Conservation (phyloP, 2,329 filamentous ascomycete genomes). For the Venturia aucupariae region DNA sequence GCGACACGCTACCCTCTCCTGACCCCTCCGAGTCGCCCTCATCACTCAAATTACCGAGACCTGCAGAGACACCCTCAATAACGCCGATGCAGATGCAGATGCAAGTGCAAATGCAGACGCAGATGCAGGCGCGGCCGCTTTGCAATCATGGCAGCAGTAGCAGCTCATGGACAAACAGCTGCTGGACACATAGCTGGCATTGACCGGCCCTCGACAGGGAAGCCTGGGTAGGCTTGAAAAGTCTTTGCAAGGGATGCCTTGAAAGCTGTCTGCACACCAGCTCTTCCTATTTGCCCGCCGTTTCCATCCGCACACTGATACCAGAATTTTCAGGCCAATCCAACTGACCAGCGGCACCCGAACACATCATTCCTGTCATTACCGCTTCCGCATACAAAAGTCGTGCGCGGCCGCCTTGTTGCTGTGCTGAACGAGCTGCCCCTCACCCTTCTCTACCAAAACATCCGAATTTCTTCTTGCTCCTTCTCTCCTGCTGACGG, state of each 20-base stretch:
- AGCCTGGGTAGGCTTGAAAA: conserved; percentile 7
- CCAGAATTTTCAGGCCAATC: conserved; percentile 10
- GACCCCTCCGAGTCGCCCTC: neutral
- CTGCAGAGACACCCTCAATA: conserved; percentile 10
- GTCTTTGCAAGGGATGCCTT: conserved; percentile 10
- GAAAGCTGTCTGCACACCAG: neutral
- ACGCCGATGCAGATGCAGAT: no score
- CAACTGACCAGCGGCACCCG: neutral
- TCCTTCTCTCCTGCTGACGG: conserved; percentile 8
- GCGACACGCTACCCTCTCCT: neutral
- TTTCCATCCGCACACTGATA: conserved; percentile 10
- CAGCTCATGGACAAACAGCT: conserved; percentile 14
- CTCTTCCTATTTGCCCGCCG: conserved; percentile 12
- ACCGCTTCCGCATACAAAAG: conserved; percentile 8
- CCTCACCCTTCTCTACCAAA: conserved; percentile 10
- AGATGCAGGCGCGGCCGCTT: conserved; percentile 10
- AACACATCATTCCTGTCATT: conserved; percentile 11
- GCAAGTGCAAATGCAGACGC: no score
- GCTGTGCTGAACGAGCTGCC: neutral
- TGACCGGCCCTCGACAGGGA: conserved; percentile 14
- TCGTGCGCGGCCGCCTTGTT: neutral
- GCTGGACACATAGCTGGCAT: conserved; percentile 13
- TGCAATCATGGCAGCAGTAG: conserved; percentile 4
- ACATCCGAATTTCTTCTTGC: neutral
- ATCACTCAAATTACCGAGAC: no score